phyloP scores from a whole-genome alignment of 257 asterid genomes.

The Solanum gracilifrons region DNA sequence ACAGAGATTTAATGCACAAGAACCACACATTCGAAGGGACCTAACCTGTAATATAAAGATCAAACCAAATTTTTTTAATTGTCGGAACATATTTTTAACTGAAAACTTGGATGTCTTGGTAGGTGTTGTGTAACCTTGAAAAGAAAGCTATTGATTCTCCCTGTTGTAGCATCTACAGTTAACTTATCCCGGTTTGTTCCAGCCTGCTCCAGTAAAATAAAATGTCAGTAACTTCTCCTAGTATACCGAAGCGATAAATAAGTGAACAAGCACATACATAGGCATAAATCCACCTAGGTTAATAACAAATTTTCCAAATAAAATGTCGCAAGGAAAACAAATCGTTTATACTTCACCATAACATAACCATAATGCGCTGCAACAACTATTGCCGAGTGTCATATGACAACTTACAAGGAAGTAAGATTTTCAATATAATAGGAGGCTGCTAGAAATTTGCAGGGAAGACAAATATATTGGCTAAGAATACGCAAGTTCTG shows the following conservation, averaged over 20 bases:
- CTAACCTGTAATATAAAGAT: constrained; percentile 42
- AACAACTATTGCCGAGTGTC: background rate
- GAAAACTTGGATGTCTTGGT: background rate
- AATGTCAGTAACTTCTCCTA: background rate
- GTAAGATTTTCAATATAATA: background rate
- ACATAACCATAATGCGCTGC: background rate
- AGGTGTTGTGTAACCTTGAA: constrained; percentile 39
- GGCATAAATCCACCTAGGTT: background rate
- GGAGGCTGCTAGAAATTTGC: background rate
- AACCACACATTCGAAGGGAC: constrained; percentile 81
- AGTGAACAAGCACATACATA: background rate
- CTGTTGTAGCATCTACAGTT: constrained; percentile 53
- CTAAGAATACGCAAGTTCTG: background rate
- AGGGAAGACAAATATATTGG: background rate
- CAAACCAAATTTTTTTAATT: background rate
- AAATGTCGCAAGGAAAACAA: background rate
- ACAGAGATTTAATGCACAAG: constrained; percentile 81
- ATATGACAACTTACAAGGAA: background rate
- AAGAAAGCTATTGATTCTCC: constrained; percentile 62
- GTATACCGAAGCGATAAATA: background rate
- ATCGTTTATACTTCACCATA: background rate
- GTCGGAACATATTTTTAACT: background rate
- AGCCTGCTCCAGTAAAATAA: constrained; percentile 28
- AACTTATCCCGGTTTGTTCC: constrained; percentile 71
- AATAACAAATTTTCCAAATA: background rate